Evolutionary conservation across 306 rosid species (phyloP), one percentile per base, ranked within the genome.

Genomic region (Dicorynia guianensis): DNA sequence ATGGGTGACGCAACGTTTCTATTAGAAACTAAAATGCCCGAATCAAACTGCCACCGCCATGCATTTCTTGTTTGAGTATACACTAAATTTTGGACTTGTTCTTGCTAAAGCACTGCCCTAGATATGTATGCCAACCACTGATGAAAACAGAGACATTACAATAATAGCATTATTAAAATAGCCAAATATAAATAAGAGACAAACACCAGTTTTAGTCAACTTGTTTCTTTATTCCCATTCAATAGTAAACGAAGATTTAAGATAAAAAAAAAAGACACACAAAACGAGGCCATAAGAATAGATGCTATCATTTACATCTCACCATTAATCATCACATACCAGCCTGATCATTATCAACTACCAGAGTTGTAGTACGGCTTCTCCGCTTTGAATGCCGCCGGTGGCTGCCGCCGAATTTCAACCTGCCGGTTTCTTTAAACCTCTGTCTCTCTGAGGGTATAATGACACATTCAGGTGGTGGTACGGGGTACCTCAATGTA

Each of bases 381-480:
- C 81, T 73, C 72, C 95, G 85, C 69, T 78, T 82, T 1, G 93
- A 72, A 2, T 76, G 92, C 10, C 90, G 85, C 7, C 80, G 90
- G 67, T 89, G 99, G 76, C 93, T 92, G 6, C 99, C 96, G 0
- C 96, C 97, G 0, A 92, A 95, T 71, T 53, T 90, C 86, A 90
- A 72, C 74, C 97, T 82, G 5, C 99, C 99, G 0, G 89, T 86
- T 43, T 92, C 89, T 79, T 79, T 92, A 55, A 95, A 95, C 54
- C 91, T 84, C 4, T 60, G 76, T 69, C 77, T 82, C 76, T 95
- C 99, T 0, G 82, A 14, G 0, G 87, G 84, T 52, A 63, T n/a
- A 33, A 85, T 79, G 7, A 79, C 87, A 63, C 99, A 95, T 78
- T 95, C 99, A 0, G 99, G 97, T 18, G 76, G 89, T 11, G 91